Base-by-base conservation (phyloP, 23 red algal species). In the Gracilaria domingensis region DNA sequence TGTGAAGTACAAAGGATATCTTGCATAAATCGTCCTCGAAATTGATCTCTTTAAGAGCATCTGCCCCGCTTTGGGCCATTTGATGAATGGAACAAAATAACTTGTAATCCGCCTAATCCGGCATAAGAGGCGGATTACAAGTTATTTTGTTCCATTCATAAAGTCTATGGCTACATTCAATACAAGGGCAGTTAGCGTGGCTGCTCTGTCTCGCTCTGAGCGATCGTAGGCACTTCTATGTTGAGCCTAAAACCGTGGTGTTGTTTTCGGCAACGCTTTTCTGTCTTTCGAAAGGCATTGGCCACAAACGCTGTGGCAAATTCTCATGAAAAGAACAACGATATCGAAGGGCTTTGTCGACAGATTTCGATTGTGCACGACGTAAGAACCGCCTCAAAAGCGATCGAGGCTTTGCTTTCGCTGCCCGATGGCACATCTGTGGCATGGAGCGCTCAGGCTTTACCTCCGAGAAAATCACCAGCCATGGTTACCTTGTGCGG, bases 391-490 rank as follows among this genome's bases (percentile, higher is more conserved):
- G 72, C 72, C 8, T 77, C 72, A n/a, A 14, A 50, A 29, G n/a
- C 72, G 11, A 77, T 77, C 40, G 72, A 77, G 42, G 72, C 72
- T 77, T 77, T 77, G 42, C 45, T 77, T 29, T 21, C 8, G 21
- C 50, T 77, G 26, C 72, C 72, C 7, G 72, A 77, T 9, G 72
- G 45, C 40, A 77, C 72, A 51, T 18, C 72, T 17, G 72, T 77
- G 18, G 72, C 72, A 77, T 77, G 72, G 72, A 77, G 72, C 72
- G 6, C 72, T 77, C 72, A 77, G 38, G 72, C 72, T 9, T 29
- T 51, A 25, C 38, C n/a, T 77, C 38, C 72, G 0, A 28, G n/a
- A 25, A 28, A 40, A 50, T 77, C 72, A 50, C 42, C 72, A 32
- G 40, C 72, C 30, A 51, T 77, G 72, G 26, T 51, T 9, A 49